Percentiles rank a stretch among this genome's conserved stretches.
Conservation (phyloP, 805 yeast species). For the Isabelozyma gotoi region DNA sequence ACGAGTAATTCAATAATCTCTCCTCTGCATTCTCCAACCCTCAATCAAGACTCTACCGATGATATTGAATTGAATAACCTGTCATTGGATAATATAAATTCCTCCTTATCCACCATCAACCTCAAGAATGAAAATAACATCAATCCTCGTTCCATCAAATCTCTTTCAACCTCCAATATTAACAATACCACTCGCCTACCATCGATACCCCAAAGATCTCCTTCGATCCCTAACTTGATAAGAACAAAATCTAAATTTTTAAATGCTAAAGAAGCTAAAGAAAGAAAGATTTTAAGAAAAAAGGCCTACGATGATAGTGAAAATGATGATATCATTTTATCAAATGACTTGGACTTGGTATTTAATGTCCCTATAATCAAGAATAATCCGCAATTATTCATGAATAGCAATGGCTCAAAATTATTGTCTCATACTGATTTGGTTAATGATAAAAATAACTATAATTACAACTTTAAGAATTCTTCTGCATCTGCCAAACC, state of each 20-base stretch:
- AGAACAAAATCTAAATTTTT: slow-evolving; percentile 36
- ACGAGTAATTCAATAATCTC: slow-evolving; percentile 26
- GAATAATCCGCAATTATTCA: slow-evolving; percentile 32
- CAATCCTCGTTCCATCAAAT: not conserved
- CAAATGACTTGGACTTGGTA: slow-evolving; percentile 38
- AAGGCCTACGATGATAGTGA: slow-evolving; percentile 42
- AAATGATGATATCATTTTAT: slow-evolving; percentile 38
- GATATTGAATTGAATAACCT: not conserved
- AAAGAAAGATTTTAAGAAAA: slow-evolving; percentile 35
- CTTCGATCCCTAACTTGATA: slow-evolving; percentile 19
- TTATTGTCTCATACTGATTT: slow-evolving; percentile 25
- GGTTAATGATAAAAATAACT: slow-evolving; percentile 20
- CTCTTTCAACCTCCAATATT: not conserved
- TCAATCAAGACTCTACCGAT: slow-evolving; percentile 2
- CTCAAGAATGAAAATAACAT: not conserved
- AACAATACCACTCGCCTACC: not conserved
- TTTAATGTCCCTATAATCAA: slow-evolving; percentile 45
- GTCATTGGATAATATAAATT: slow-evolving; percentile 1
- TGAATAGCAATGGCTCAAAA: slow-evolving; percentile 13
- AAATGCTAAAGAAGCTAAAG: slow-evolving; percentile 37
- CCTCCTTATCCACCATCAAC: slow-evolving; percentile 10
- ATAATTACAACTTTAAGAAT: slow-evolving; percentile 19
- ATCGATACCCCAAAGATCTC: slow-evolving; percentile 8
- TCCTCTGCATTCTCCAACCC: slow-evolving; percentile 15
- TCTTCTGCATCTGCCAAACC: slow-evolving; percentile 19